Evolutionary conservation across 805 yeast species (phyloP), one percentile per base, ranked within the genome.

Genomic region (Kodamaea leandrae): DNA sequence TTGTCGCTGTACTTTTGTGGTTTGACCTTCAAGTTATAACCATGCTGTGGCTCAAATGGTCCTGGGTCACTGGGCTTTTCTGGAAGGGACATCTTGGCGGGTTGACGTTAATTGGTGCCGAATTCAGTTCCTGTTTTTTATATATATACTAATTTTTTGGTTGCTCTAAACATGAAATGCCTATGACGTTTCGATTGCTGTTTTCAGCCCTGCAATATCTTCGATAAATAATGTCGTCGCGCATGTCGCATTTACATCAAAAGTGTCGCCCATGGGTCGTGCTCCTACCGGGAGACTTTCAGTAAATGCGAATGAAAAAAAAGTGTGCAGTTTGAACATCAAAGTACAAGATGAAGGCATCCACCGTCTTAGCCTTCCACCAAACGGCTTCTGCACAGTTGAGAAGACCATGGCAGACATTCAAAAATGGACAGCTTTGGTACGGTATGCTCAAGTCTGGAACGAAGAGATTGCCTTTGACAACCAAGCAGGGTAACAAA

Each of bases 401-500:
- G 43, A 78, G 83, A 47, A 77, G 95, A 51, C 97, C 97, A 30
- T 89, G 96, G 96, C 84, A 86, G 55, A 83, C 83, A 27, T 85
- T 75, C 61, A 78, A 77, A 51, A 93, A 88, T 53, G 95, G 96
- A 13, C 78, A 86, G 30, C 72, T 86, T 15, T 89, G 86, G 71
- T 89, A 89, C 58, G 96, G 96, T 36, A 53, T 68, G 18, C 68
- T 83, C 12, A 89, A 86, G 57, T 59, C 82, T 6, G 97, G 97
- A 42, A 81, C 87, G 49, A 87, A 83, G 61, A 82, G 96, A 69
- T 76, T 77, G 58, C 77, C 96, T 4, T 69, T 91, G 53, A 84
- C 96, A 16, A 83, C 96, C 16, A 93, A 93, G 56, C 88, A 87
- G 60, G 98, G 99, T 55, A 91, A 93, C 66, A 89, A 90, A 70